These are phyloP conservation scores for Gossypium aridum DNA, from an alignment of 441 rosid genomes.

Conservation along the genomic window DNA sequence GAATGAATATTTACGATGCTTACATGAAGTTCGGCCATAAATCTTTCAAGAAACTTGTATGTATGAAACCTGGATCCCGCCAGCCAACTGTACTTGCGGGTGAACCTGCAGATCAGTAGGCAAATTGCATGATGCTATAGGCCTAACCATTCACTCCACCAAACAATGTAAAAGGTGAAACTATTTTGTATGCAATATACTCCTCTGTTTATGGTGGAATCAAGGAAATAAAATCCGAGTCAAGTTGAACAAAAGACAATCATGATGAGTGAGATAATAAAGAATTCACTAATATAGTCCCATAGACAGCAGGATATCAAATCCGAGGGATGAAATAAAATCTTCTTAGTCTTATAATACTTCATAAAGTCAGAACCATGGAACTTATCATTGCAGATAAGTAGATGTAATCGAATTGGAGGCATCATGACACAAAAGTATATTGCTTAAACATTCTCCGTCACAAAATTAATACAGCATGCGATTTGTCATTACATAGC, in stretches of 20 bases:
- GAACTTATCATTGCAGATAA: neutral
- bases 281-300: neutral
- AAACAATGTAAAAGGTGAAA: neutral
- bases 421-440: neutral
- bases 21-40: conserved; percentile 86
- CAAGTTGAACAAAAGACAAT: neutral
- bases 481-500: neutral
- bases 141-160: neutral
- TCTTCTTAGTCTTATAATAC: neutral
- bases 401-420: neutral
- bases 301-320: neutral
- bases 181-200: neutral
- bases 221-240: neutral
- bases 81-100: conserved; percentile 92
- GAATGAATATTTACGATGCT: conserved; percentile 6
- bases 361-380: neutral
- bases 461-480: neutral
- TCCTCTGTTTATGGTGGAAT: neutral
- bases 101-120: conserved; percentile 36
- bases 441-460: neutral
- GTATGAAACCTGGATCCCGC: conserved; percentile 95
- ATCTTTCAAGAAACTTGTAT: conserved; percentile 79
- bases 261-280: neutral
- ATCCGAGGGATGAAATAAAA: neutral
- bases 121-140: neutral